Evolutionary conservation across 768 basidiomycete species (phyloP), one percentile per base, ranked within the genome.

Genomic region (Exidia glandulosa): DNA sequence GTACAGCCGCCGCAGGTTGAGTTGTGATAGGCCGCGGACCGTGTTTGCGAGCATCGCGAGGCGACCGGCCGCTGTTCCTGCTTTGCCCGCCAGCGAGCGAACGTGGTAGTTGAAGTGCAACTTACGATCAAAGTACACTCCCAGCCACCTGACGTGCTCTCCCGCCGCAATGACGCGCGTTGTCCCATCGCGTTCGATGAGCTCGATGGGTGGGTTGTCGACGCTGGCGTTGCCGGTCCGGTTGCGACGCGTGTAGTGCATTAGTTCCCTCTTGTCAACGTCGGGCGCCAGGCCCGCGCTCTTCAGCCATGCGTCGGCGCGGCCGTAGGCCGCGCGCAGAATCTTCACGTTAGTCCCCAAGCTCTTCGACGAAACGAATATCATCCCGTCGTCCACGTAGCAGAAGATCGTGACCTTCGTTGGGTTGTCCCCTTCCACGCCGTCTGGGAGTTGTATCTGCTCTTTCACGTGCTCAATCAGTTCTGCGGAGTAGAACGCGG

Each of bases 21-120:
- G 13, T n/a, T 71, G 74, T 5, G 66, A 66, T 0, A 76, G 67
- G 0, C 76, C 72, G 1, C 63, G 54, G 7, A 75, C 65, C 0
- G 73, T 75, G 67, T 68, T 68, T 13, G 61, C 65, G 1, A 76
- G 70, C 68, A 75, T 74, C 0, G 61, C 58, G 0, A 73, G 56
- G 1, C 63, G 65, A 10, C 61, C 62, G 1, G 71, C 66, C 1
- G 70, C 66, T 14, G 63, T 67, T 13, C 57, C 62, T 0, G 72
- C 75, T 7, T 64, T 56, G 2, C 62, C 66, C 0, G 70, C 61
- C 9, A 69, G 56, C 0, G 62, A 60, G 9, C 67, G 64, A 4
- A 70, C 65, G 37, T 76, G 75, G 9, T 68, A 60, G n/a, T 68
- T 63, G 64, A 76, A 77, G 0, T 25, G 45, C 0, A 77, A 71